These are phyloP conservation scores for Geosmithia morbida DNA, from an alignment of 2,329 filamentous ascomycete species.

Conservation along the genomic window DNA sequence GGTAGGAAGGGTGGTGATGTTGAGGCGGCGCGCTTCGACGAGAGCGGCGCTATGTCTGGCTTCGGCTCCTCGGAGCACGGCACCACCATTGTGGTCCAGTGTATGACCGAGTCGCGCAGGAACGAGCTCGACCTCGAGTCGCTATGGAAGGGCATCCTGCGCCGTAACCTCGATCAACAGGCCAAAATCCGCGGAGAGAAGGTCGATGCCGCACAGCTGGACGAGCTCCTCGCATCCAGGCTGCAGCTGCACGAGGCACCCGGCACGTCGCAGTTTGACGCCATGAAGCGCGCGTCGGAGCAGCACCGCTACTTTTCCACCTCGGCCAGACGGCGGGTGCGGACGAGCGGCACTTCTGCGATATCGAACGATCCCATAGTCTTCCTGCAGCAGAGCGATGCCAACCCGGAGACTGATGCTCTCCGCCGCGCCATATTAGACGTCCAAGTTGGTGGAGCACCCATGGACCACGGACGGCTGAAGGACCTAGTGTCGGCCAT, in stretches of 20 bases:
- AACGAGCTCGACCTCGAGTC: constrained; percentile 36
- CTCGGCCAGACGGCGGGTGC: constrained; percentile 5
- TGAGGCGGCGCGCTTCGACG: constrained; percentile 28
- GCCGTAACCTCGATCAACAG: constrained; percentile 15
- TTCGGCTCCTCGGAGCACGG: constrained; percentile 47
- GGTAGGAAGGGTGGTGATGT: constrained; percentile 24
- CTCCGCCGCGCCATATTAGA: constrained; percentile 6
- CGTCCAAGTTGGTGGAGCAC: constrained; percentile 21
- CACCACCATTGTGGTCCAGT: constrained; percentile 40
- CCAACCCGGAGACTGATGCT: background rate
- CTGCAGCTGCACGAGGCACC: constrained; percentile 15
- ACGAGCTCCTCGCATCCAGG: constrained; percentile 14
- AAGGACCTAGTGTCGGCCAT: constrained; percentile 22
- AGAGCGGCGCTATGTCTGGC: constrained; percentile 51
- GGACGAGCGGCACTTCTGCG: background rate
- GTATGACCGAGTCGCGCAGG: constrained; percentile 39
- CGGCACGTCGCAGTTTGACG: constrained; percentile 19
- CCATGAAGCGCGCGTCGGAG: constrained; percentile 16
- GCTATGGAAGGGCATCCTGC: constrained; percentile 31
- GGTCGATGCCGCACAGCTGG: constrained; percentile 11
- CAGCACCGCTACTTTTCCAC: constrained; percentile 20
- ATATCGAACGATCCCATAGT: background rate
- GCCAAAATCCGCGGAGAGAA: constrained; percentile 15
- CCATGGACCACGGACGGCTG: constrained; percentile 18
- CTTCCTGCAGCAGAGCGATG: background rate